Evolutionary conservation across 345 rosid genomes (phyloP).

Genomic region (Sonneratia alba): DNA sequence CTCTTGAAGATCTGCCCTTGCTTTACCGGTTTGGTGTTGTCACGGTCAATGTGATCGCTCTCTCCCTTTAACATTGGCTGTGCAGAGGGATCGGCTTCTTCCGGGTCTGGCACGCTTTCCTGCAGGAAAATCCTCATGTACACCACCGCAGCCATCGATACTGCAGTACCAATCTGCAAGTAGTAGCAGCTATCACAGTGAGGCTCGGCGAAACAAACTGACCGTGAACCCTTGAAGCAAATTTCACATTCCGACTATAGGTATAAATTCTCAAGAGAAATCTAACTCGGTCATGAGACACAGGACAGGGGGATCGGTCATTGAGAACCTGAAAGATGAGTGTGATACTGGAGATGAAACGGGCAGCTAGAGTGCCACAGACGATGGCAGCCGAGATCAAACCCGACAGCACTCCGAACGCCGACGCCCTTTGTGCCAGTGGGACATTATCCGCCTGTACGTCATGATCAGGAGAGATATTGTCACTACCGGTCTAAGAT

Average conservation of each 20-base stretch:
- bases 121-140: constrained; percentile 80
- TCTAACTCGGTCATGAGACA: neutral
- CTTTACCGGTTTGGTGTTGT: constrained; percentile 9
- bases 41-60: constrained; percentile 12
- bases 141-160: constrained; percentile 40
- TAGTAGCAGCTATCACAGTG: neutral
- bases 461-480: neutral
- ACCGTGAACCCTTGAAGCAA: neutral
- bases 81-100: constrained; percentile 14
- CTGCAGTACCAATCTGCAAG: constrained; percentile 47
- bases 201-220: neutral
- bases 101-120: constrained; percentile 26
- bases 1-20: constrained; percentile 25
- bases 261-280: neutral
- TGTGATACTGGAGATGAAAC: constrained; percentile 45
- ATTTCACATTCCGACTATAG: too few relatives aligned
- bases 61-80: constrained; percentile 41
- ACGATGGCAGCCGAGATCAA: constrained; percentile 37
- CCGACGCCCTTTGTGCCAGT: constrained; percentile 42
- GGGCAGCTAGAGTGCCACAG: constrained; percentile 57
- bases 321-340: constrained; percentile 47
- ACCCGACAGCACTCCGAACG: constrained; percentile 64
- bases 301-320: neutral
- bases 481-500: neutral
- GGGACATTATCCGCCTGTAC: constrained; percentile 58